These are phyloP conservation scores for Endogone sp. DNA, from an alignment of 192 early-diverging fungal species.

Conservation along the genomic window DNA sequence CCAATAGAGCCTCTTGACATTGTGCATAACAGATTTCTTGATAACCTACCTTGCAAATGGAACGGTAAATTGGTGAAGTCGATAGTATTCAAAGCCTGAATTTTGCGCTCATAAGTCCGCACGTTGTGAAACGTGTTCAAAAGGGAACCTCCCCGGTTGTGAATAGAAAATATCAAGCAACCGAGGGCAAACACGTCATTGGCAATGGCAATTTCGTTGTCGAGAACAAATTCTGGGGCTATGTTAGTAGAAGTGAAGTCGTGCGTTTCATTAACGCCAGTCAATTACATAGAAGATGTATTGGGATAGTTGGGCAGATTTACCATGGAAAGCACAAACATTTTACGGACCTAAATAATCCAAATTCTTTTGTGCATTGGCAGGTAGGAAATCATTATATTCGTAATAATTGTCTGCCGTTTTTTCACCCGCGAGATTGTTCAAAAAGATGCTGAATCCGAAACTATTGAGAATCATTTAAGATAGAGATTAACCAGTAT, in stretches of 20 bases:
- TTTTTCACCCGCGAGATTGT: slow-evolving; percentile 26
- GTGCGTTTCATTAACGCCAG: not conserved
- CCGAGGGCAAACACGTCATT: slow-evolving; percentile 81
- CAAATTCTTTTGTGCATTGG: slow-evolving; percentile 52
- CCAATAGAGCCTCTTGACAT: too few species aligned
- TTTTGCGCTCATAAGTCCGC: slow-evolving; percentile 56
- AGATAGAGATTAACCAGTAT: not conserved
- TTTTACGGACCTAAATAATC: slow-evolving; percentile 42
- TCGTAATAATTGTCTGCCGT: slow-evolving; percentile 35
- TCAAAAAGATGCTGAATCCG: slow-evolving; percentile 58
- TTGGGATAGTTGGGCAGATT: not conserved
- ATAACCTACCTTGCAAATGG: slow-evolving; percentile 47
- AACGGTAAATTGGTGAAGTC: slow-evolving; percentile 45
- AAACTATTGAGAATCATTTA: slow-evolving; percentile 33
- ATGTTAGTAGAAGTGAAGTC: not conserved
- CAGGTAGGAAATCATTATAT: slow-evolving; percentile 55
- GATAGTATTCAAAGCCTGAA: slow-evolving; percentile 37
- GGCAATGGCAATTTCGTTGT: slow-evolving; percentile 43
- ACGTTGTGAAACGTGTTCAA: slow-evolving; percentile 60
- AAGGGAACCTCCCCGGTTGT: slow-evolving; percentile 63
- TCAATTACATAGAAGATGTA: not conserved
- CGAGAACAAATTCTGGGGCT: slow-evolving; percentile 71
- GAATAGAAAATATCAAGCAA: slow-evolving; percentile 68
- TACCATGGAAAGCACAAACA: not conserved
- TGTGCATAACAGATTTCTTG: too few species aligned